These are phyloP conservation scores for Xerocomellus dryophilus DNA, from an alignment of 768 basidiomycete species.

Conservation along the genomic window DNA sequence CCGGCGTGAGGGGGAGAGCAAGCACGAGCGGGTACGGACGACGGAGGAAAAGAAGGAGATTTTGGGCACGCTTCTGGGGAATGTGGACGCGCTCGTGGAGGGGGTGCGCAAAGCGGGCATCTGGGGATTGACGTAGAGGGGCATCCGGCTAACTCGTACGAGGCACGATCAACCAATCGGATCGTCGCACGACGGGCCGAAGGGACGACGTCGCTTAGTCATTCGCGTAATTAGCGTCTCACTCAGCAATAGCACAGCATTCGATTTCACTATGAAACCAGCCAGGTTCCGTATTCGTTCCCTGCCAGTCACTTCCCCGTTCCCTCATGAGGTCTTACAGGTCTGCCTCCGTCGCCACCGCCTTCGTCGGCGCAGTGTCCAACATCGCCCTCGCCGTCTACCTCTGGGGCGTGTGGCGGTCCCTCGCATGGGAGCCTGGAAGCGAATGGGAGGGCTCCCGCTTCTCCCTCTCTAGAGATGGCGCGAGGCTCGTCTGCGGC, in stretches of 20 bases:
- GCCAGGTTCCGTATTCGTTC: background rate
- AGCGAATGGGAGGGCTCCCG: conserved; percentile 48
- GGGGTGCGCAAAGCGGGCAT: conserved; percentile 83
- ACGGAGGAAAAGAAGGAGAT: conserved; percentile 83
- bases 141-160: too few species aligned
- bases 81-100: conserved; percentile 88
- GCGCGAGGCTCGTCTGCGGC: conserved; percentile 52
- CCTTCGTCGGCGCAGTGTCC: conserved; percentile 38
- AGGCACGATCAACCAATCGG: background rate
- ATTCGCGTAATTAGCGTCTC: conserved; percentile 4
- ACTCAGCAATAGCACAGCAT: conserved; percentile 12
- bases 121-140: conserved; percentile 63
- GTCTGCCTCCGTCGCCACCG: conserved; percentile 36
- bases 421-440: conserved; percentile 45
- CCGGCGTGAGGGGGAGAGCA: conserved; percentile 12
- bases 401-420: conserved; percentile 43
- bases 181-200: background rate
- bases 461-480: conserved; percentile 40
- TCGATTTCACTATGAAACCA: conserved; percentile 4
- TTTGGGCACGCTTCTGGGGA: conserved; percentile 79
- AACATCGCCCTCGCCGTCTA: conserved; percentile 41
- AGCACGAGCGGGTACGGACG: conserved; percentile 39
- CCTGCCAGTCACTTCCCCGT: background rate
- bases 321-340: conserved; percentile 23
- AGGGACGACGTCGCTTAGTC: conserved; percentile 11